Base-by-base conservation (phyloP, 2,329 filamentous ascomycete genomes). In the Aspergillus oerlinghausenensis region DNA sequence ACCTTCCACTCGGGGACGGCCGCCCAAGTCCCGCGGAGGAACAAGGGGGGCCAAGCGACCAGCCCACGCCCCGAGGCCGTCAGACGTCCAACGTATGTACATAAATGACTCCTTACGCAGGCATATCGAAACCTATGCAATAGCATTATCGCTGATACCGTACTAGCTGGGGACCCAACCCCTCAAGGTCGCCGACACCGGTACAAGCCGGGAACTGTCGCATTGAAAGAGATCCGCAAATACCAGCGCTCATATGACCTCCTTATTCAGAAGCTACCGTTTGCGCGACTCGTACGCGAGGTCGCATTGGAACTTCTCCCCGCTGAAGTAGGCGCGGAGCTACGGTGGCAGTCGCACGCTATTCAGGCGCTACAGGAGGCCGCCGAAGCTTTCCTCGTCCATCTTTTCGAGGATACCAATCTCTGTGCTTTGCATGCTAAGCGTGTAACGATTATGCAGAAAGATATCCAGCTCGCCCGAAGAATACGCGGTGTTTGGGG, bases 341-440 rank as follows among this genome's bases (percentile, higher is more conserved):
- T 97, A 74, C 86, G 93, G 65, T 99, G 94, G 92, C 94, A 97
- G 79, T 95, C 90, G 54, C 93, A 96, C 67, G 93, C 94, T 52
- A 94, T 97, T 68, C 86, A 89, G 69, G 93, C 93, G 11, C 82
- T 97, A 2, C 93, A 97, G 77, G 93, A 97, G 80, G 91, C 93
- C 14, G 86, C 92, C n/a, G 93, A 97, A 78, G 93, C 93, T 4
- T 97, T 96, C 76, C 82, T 97, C 65, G 89, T 97, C 57, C 92
- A 96, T 71, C 80, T 97, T n/a, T 97, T 97, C 70, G 92, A 97
- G 73, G 91, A 96, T 76, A 90, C 90, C 63, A 97, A 97, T 78
- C 83, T 97, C 45, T 97, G 93, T 78, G 94, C 93, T 61, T 92
- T 97, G 67, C 93, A 97, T 77, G 94, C 93, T 60, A 97, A 96